These are phyloP conservation scores for Powellomyces hirtus DNA, from an alignment of 192 early-diverging fungal species.

Conservation along the genomic window DNA sequence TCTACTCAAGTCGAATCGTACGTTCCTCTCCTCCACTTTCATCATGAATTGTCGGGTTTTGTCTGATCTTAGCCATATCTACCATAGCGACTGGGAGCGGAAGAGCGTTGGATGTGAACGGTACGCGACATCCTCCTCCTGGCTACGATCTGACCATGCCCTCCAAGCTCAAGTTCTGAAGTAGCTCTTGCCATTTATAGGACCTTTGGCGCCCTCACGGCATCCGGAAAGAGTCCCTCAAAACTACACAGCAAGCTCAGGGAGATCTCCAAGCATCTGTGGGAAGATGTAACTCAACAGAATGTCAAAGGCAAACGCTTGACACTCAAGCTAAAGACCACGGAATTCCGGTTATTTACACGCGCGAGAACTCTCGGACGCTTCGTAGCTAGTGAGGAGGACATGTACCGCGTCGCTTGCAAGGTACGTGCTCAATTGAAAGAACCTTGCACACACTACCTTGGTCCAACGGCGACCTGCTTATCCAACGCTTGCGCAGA, in stretches of 20 bases:
- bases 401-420: neutral
- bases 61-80: neutral
- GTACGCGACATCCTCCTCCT: neutral
- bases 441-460: neutral
- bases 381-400: neutral
- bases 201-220: slow-evolving; percentile 37
- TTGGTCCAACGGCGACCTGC: neutral
- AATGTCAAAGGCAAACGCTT: slow-evolving; percentile 44
- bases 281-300: slow-evolving; percentile 38
- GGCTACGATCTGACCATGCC: neutral
- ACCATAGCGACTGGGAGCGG: slow-evolving; percentile 23
- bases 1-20: slow-evolving; percentile 34
- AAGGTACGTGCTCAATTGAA: neutral
- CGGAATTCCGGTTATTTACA: slow-evolving; percentile 39
- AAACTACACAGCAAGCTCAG: slow-evolving; percentile 40
- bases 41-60: neutral
- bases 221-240: neutral
- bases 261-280: slow-evolving; percentile 41
- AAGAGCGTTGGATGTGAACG: slow-evolving; percentile 56
- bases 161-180: neutral
- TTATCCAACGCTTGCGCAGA: too few relatives aligned
- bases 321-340: slow-evolving; percentile 45
- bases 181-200: too few relatives aligned
- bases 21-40: neutral
- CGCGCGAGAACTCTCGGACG: slow-evolving; percentile 40